Evolutionary conservation across 345 rosid genomes (phyloP).

Genomic region (Diplotaxis tenuifolia): DNA sequence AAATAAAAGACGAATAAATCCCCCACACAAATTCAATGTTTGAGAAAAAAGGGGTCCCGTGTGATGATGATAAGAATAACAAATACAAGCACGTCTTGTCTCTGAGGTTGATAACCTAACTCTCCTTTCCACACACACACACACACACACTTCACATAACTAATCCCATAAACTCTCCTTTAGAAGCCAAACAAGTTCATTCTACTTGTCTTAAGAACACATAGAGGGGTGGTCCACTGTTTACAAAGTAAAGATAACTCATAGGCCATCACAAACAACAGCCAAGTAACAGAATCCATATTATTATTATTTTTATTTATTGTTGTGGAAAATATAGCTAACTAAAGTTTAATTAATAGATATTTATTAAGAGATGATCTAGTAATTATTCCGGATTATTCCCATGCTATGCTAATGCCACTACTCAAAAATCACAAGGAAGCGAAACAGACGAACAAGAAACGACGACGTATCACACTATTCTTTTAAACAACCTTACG

Average conservation of each 20-base stretch:
- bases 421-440: background rate
- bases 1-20: slow-evolving; percentile 18
- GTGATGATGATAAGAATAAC: background rate
- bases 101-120: slow-evolving; percentile 25
- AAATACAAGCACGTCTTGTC: slow-evolving; percentile 12
- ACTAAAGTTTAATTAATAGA: background rate
- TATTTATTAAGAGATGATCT: background rate
- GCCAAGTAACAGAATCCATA: slow-evolving; percentile 8
- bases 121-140: background rate
- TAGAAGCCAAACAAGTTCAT: background rate
- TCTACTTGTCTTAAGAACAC: background rate
- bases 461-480: background rate
- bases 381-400: background rate
- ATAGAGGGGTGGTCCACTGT: slow-evolving; percentile 24
- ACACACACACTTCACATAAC: background rate
- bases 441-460: background rate
- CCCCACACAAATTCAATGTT: slow-evolving; percentile 21
- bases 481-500: background rate
- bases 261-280: slow-evolving; percentile 22
- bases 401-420: background rate
- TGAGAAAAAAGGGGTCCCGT: background rate
- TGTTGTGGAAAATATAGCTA: background rate
- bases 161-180: background rate
- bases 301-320: background rate
- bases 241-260: background rate